A percentile compares a stretch with the other conserved stretches of the same genome.
phyloP scores from a whole-genome alignment of 208 protist genomes.

The Leishmania martiniquensis region DNA sequence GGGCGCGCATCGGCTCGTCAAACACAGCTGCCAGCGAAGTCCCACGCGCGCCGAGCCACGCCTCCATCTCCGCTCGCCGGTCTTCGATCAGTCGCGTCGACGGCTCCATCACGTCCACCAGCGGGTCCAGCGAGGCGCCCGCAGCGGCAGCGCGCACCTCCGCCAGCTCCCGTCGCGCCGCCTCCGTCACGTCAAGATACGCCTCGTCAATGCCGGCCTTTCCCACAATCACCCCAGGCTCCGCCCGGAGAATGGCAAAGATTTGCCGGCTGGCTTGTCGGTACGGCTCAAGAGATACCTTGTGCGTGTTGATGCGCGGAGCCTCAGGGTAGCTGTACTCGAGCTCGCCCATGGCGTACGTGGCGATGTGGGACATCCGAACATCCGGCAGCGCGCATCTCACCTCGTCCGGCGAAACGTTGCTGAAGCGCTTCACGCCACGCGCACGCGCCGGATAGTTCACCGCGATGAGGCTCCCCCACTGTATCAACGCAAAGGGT shows the following conservation, averaged over 20 bases:
- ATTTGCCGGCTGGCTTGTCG: constrained; percentile 73
- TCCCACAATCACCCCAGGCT: constrained; percentile 56
- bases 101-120: constrained; percentile 56
- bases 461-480: constrained; percentile 88
- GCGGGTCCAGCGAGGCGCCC: constrained; percentile 24
- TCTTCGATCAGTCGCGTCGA: constrained; percentile 61
- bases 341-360: constrained; percentile 61
- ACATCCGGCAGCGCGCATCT: constrained; percentile 52
- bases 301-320: constrained; percentile 52
- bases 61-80: constrained; percentile 49
- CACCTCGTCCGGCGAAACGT: constrained; percentile 45
- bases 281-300: constrained; percentile 87
- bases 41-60: constrained; percentile 47
- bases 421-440: constrained; percentile 73
- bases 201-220: constrained; percentile 90
- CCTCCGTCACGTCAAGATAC: constrained; percentile 85
- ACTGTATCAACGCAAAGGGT: constrained; percentile 80
- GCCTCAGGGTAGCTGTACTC: constrained; percentile 55
- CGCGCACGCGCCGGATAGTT: constrained; percentile 86
- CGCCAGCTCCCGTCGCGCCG: constrained; percentile 51
- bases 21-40: constrained; percentile 56
- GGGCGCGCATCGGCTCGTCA: constrained; percentile 53
- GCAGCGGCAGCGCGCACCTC: constrained; percentile 18
- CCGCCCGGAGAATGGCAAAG: constrained; percentile 62
- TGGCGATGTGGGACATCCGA: constrained; percentile 51